Conservation (phyloP, 805 yeast genomes). For the Candida maris region DNA sequence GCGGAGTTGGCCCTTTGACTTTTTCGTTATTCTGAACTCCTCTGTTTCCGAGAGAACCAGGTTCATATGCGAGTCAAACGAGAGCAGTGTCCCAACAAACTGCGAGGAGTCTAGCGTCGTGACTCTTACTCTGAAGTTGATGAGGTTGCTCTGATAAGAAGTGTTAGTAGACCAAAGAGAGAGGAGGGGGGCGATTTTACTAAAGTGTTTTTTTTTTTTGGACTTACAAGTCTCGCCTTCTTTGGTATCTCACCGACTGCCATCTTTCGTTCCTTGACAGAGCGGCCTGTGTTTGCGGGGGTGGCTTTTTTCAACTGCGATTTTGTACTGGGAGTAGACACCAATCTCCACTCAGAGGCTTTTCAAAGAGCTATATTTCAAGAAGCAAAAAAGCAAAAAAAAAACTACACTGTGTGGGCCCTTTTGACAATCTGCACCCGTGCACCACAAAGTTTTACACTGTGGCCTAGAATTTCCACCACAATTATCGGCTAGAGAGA, state of each 20-base stretch:
- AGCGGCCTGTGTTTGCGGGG: no score
- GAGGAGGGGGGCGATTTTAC: no score
- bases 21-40: conserved; percentile 73
- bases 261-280: no score
- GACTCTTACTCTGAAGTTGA: conserved; percentile 70
- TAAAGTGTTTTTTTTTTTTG: no score
- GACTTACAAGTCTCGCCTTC: conserved; percentile 43
- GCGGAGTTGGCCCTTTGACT: conserved; percentile 35
- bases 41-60: conserved; percentile 79
- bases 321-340: no score
- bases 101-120: conserved; percentile 74
- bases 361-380: not conserved
- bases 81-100: conserved; percentile 73
- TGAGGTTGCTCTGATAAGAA: conserved; percentile 51
- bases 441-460: no score
- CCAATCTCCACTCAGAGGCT: no score
- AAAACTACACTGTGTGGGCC: no score
- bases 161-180: conserved; percentile 10
- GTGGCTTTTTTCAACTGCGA: no score
- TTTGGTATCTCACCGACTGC: conserved; percentile 34
- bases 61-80: conserved; percentile 89
- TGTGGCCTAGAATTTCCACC: no score
- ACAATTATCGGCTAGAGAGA: no score
- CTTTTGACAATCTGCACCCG: no score
- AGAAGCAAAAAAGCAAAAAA: not conserved